Base-by-base conservation (phyloP, 2,329 filamentous ascomycete species). In the Anthostomella pinea region DNA sequence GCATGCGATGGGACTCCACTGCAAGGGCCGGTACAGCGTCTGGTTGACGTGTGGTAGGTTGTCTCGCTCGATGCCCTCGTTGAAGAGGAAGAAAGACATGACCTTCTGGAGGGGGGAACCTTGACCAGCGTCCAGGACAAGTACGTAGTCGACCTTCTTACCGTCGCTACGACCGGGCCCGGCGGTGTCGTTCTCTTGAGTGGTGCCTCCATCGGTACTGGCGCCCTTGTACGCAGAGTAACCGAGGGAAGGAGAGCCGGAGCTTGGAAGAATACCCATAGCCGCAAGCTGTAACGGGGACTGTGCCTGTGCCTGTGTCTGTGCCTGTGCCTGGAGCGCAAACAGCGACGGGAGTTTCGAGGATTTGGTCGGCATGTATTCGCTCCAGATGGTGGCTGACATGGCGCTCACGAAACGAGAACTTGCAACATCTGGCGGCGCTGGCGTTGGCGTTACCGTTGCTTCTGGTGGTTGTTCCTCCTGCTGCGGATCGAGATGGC, bases 61-160 rank as follows among this genome's bases (percentile, higher is more conserved):
- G 10, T 33, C 16, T 8, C 24, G 33, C 8, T 11, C 11, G 13
- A 35, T 6, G n/a, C 9, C 17, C 11, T 33, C 31, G 15, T 28
- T 22, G 28, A 6, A 14, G 15, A 18, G 18, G 6, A 35, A 2
- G 15, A 7, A 20, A 13, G 16, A 11, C n/a, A 35, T 6, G 33
- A 29, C 33, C 7, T 8, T 15, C 18, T 21, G 24, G 8, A 35
- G 19, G 5, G 24, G 33, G 4, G 15, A 18, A 22, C 28, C 13
- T 6, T 23, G 9, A 11, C n/a, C 16, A 3, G 15, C 9, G 21
- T 35, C 25, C 14, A 35, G 9, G 5, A 27, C 31, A 19, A 34
- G 15, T 9, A 26, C 31, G 14, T 34, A 34, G 17, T 34, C 31
- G 21, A 34, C 31, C 18, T 34, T 34, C 31, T 34, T 34, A 34